Evolutionary conservation across 2,329 filamentous ascomycete genomes (phyloP).

Genomic region (Diplodia intermedia): DNA sequence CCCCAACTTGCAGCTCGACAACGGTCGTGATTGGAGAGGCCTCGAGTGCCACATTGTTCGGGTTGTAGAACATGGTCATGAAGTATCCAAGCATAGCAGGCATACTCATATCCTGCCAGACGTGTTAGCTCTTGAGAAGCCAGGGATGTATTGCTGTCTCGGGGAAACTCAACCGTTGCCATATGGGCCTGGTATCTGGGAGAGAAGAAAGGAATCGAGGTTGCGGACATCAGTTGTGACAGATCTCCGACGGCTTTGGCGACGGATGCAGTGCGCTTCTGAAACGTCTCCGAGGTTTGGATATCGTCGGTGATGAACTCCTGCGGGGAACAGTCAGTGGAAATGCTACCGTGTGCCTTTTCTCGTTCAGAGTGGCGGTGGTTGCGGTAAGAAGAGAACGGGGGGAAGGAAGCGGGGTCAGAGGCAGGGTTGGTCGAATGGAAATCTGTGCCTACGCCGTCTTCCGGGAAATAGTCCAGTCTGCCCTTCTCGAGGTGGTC

Average conservation of each 20-base stretch:
- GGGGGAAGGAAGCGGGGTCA: too few relatives aligned
- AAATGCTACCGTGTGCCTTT: too few relatives aligned
- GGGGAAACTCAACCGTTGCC: conserved; percentile 33
- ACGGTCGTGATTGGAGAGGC: conserved; percentile 56
- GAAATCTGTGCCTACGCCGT: conserved; percentile 42
- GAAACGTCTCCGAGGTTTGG: conserved; percentile 47
- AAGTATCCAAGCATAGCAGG: conserved; percentile 55
- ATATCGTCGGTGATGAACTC: conserved; percentile 50
- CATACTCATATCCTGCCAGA: conserved; percentile 49
- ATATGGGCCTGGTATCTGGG: conserved; percentile 58
- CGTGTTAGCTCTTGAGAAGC: too few relatives aligned
- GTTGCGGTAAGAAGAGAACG: too few relatives aligned
- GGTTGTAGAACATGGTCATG: conserved; percentile 60
- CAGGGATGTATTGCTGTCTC: too few relatives aligned
- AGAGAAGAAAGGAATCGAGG: conserved; percentile 57
- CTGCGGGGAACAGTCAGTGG: conserved; percentile 28
- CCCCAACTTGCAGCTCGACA: conserved; percentile 54
- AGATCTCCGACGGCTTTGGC: conserved; percentile 46
- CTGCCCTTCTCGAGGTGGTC: conserved; percentile 47
- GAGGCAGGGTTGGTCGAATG: too few relatives aligned
- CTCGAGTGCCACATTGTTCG: conserved; percentile 58
- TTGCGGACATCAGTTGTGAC: conserved; percentile 50
- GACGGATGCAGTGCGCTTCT: conserved; percentile 45
- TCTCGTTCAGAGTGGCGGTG: too few relatives aligned
- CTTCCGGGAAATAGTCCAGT: conserved; percentile 46